These are phyloP conservation scores for Fusarium stilboides DNA, from an alignment of 2,329 filamentous ascomycete genomes.

Conservation along the genomic window DNA sequence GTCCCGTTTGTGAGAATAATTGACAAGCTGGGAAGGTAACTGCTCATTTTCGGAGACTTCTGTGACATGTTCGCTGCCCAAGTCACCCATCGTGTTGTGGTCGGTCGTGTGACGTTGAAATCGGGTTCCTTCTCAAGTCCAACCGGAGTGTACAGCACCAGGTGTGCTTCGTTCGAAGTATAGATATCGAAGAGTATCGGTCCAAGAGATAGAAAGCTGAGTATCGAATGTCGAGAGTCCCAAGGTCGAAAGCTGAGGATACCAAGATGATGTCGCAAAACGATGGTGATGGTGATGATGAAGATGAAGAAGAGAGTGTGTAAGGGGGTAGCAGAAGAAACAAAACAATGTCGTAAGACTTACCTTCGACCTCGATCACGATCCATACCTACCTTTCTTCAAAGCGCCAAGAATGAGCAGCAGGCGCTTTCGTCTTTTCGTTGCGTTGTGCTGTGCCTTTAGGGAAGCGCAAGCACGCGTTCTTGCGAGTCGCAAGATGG, in stretches of 20 bases:
- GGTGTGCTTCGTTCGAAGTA: not conserved
- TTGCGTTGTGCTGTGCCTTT: constrained; percentile 24
- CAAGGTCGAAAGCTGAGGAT: constrained; percentile 6
- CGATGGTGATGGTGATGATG: constrained; percentile 20
- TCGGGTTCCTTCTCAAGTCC: not conserved
- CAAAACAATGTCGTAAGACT: constrained; percentile 35
- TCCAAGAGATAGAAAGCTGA: constrained; percentile 1
- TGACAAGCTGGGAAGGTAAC: not conserved
- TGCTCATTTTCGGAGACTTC: not conserved
- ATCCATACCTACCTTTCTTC: constrained; percentile 50
- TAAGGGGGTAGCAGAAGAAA: constrained; percentile 12
- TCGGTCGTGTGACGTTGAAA: not conserved
- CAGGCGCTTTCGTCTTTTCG: constrained; percentile 22
- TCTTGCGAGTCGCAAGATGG: constrained; percentile 36
- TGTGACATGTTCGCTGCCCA: not conserved
- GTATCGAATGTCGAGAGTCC: not conserved
- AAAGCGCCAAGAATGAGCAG: constrained; percentile 11
- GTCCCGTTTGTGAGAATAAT: not conserved
- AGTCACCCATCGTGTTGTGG: constrained; percentile 6
- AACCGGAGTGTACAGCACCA: not conserved
- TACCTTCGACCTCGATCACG: constrained; percentile 59
- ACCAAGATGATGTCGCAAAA: constrained; percentile 29
- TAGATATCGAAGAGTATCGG: not conserved
- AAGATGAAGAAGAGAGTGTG: constrained; percentile 12
- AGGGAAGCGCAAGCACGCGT: constrained; percentile 46